Base-by-base conservation (phyloP, 495 filamentous ascomycete species). In the Trichoderma erinaceum region DNA sequence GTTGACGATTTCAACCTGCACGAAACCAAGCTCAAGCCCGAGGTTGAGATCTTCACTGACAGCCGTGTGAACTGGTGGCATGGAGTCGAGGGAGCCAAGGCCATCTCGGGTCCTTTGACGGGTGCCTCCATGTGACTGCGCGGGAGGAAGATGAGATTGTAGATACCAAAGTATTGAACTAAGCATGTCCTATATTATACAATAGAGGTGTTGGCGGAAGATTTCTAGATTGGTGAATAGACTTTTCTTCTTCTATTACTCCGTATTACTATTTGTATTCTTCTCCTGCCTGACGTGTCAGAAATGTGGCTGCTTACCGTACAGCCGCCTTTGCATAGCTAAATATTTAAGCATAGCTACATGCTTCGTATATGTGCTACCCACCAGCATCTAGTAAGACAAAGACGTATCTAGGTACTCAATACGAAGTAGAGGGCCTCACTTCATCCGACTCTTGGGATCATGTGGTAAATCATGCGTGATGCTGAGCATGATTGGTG, bases 1-100 rank as follows among this genome's bases (percentile, higher is more conserved):
- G 79, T 86, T 16, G 84, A 87, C 70, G 84, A 87, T 73, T 83
- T 85, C 66, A 70, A 64, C 66, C 69, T 86, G 69, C 78, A 81
- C 63, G 81, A 85, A 74, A 84, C 81, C 10, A 81, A 78, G 69
- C 75, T 86, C 69, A 79, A 71, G 56, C 84, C 83, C 11, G 70
- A 69, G 65, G 58, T 75, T 15, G 84, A 84, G 75, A 75, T 77
- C 64, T 86, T 76, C 71, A 70, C 67, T 10, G 78, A 82, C 71
- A 72, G 77, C 58, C 73, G 83, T 21, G 79, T 84, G 41, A 68
- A 32, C 25, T 61, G 64, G 44, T 85, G 81, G 82, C 56, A 61
- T 61, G 56, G 56, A 32, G 56, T 61, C 23, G 56, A 61, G 23
- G 56, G 56, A 16, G 56, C 56, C 11, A 61, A 32, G 7, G 10